phyloP scores from a whole-genome alignment of 768 basidiomycete genomes.

The Polyporus arcularius region DNA sequence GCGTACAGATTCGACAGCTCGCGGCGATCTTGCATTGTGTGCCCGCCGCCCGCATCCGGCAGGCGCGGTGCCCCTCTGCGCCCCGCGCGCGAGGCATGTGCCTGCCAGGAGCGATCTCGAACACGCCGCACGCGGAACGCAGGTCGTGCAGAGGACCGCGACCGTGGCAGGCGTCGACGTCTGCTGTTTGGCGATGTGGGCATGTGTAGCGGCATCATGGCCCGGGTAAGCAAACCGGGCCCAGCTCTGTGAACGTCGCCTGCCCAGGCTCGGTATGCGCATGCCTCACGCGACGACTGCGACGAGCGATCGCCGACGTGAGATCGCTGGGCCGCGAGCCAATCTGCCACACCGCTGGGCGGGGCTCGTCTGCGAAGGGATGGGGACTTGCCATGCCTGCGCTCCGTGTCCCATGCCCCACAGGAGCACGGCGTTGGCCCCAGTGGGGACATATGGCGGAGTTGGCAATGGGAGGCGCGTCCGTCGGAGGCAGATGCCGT shows the following conservation, averaged over 20 bases:
- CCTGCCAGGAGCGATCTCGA: slow-evolving; percentile 3
- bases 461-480: background rate
- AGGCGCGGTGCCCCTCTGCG: background rate
- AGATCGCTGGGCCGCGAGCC: slow-evolving; percentile 16
- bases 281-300: slow-evolving; percentile 7
- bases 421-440: background rate
- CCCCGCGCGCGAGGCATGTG: background rate
- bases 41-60: background rate
- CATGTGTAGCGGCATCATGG: slow-evolving; percentile 6
- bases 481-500: background rate
- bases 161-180: background rate
- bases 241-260: slow-evolving; percentile 1
- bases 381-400: background rate
- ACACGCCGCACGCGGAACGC: background rate
- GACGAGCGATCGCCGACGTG: slow-evolving; percentile 9
- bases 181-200: slow-evolving; percentile 18
- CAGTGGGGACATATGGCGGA: slow-evolving; percentile 9
- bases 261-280: background rate
- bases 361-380: background rate
- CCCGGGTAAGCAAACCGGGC: slow-evolving; percentile 7
- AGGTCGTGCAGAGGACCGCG: too few relatives aligned
- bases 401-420: slow-evolving; percentile 1
- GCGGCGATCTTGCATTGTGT: background rate
- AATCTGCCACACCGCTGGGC: background rate
- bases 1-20: slow-evolving; percentile 3